Evolutionary conservation across 192 early-diverging fungal species (phyloP), one percentile per base, ranked within the genome.

Genomic region (Mortierella alpina): DNA sequence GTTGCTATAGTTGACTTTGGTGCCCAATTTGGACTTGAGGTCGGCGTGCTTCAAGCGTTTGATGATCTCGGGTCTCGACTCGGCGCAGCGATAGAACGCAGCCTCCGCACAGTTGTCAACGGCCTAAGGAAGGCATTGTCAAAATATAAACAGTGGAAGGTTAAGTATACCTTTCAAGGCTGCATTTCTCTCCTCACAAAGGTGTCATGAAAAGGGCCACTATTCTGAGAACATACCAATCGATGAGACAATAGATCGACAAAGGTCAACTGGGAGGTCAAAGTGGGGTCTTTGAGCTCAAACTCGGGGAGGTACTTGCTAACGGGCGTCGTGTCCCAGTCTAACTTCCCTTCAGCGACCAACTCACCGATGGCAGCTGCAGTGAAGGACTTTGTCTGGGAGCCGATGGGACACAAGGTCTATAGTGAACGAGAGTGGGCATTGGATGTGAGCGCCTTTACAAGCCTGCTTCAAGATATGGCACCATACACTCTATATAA

Each of bases 271-370:
- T 71, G 69, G 15, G 58, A 53, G 2, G 69, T 71, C 5, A 71
- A 41, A 18, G 55, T n/a, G 10, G 69, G 69, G 20, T 71, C 69
- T 18, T 71, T 61, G 51, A 71, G 59, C 42, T 71, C 47, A 15
- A 71, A 71, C 50, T 71, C 69, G 23, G 60, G 69, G 2, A 71
- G 69, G 42, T 71, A 71, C 12, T 59, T 62, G 17, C 31, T 44
- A 12, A 71, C 69, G 2, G 69, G 20, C 2, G 59, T 71, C 42
- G 22, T 53, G 60, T 71, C 59, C 69, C 69, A 71, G 51, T 71
- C 59, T 12, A 63, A 14, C 59, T 71, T 63, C 20, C 49, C 58
- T 7, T 71, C 60, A 7, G 69, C 69, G 3, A 71, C 59, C 40
- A 71, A 18, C n/a, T 71, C 69, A 12, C 69, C 69, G 14, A 71